A percentile compares a stretch with the other conserved stretches of the same genome.
Evolutionary conservation across 495 filamentous ascomycete genomes (phyloP).

Genomic region (Acidiella bohemica): DNA sequence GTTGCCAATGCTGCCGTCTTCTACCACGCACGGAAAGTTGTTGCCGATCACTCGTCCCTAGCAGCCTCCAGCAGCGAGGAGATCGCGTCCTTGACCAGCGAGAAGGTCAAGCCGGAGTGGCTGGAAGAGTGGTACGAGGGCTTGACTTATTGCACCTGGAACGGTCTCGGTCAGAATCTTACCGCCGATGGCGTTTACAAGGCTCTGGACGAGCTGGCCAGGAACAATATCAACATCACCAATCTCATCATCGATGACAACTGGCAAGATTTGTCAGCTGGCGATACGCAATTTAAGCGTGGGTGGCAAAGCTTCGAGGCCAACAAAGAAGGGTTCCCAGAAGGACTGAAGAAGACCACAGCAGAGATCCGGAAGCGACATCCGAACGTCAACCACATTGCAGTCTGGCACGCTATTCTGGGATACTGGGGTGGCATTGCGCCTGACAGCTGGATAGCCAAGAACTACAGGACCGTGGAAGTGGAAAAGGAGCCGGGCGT

Average conservation of each 20-base stretch:
- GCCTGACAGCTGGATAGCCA: slow-evolving; percentile 53
- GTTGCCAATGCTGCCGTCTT: slow-evolving; percentile 65
- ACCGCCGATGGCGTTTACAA: slow-evolving; percentile 65
- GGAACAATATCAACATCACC: slow-evolving; percentile 59
- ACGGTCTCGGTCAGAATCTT: slow-evolving; percentile 69
- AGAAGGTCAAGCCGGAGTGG: slow-evolving; percentile 54
- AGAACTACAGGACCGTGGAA: slow-evolving; percentile 62
- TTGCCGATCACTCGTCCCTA: slow-evolving; percentile 28
- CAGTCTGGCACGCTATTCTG: slow-evolving; percentile 86
- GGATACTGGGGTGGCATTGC: slow-evolving; percentile 88
- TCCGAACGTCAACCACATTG: slow-evolving; percentile 66
- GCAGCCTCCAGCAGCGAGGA: slow-evolving; percentile 26
- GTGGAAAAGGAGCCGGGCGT: slow-evolving; percentile 42
- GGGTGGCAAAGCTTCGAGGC: slow-evolving; percentile 69
- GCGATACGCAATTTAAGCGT: slow-evolving; percentile 35
- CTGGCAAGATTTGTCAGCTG: slow-evolving; percentile 62
- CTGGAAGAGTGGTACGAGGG: slow-evolving; percentile 84
- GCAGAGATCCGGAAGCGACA: slow-evolving; percentile 53
- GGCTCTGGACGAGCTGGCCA: slow-evolving; percentile 56
- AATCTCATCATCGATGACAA: slow-evolving; percentile 92
- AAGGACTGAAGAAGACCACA: slow-evolving; percentile 57
- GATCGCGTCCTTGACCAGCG: slow-evolving; percentile 29
- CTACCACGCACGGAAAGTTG: slow-evolving; percentile 67
- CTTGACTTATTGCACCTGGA: slow-evolving; percentile 78
- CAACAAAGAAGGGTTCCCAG: slow-evolving; percentile 63